These are phyloP conservation scores for Pichia eremophila DNA, from an alignment of 805 yeast species.

Conservation along the genomic window DNA sequence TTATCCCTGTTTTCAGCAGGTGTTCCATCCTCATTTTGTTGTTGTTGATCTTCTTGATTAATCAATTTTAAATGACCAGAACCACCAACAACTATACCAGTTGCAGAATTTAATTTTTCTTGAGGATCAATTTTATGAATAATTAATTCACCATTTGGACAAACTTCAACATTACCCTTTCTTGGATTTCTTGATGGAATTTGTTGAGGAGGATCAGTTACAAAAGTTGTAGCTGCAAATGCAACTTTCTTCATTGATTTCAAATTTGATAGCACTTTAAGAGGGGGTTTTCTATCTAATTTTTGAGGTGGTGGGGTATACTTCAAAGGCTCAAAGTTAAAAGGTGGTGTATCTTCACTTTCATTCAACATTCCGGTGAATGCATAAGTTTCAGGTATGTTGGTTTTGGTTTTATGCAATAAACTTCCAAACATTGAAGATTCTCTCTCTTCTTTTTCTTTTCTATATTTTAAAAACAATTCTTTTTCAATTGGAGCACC, in stretches of 20 bases:
- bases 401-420: conserved; percentile 21
- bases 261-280: conserved; percentile 18
- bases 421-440: conserved; percentile 24
- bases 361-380: conserved; percentile 14
- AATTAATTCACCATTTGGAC: conserved; percentile 25
- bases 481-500: conserved; percentile 20
- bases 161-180: conserved; percentile 56
- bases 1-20: conserved; percentile 10
- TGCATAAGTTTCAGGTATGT: conserved; percentile 11
- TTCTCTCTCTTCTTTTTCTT: conserved; percentile 14
- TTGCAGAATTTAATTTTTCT: conserved; percentile 32
- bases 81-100: conserved; percentile 75
- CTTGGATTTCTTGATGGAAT: conserved; percentile 81
- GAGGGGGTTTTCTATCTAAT: conserved; percentile 20
- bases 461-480: conserved; percentile 12
- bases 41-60: conserved; percentile 2
- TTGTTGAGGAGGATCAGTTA: conserved; percentile 85
- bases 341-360: conserved; percentile 16
- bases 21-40: not conserved
- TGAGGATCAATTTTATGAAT: conserved; percentile 27
- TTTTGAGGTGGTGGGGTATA: conserved; percentile 25
- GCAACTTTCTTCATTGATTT: conserved; percentile 52
- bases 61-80: conserved; percentile 52
- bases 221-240: conserved; percentile 67
- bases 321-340: conserved; percentile 12